A percentile compares a stretch with the other conserved stretches of the same genome.
Evolutionary conservation across 1,284 basidiomycete genomes (phyloP).

Genomic region (Ceratobasidium sp.): DNA sequence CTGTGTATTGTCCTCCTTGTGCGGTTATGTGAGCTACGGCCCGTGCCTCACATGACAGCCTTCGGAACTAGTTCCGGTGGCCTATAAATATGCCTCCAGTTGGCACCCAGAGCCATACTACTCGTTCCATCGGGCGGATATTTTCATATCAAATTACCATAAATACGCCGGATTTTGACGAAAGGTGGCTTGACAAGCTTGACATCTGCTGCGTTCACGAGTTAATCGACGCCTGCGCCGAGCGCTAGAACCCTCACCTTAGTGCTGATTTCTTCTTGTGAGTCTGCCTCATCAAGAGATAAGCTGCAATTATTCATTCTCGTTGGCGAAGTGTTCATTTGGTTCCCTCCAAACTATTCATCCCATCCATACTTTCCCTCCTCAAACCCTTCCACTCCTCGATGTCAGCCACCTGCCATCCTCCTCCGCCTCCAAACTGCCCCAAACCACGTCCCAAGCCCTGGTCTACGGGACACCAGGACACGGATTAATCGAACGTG

Average conservation of each 20-base stretch:
- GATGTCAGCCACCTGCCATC: too few species aligned
- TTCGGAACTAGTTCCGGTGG: too few species aligned
- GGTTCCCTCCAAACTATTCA: conserved; percentile 42
- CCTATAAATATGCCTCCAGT: too few species aligned
- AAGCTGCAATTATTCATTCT: neutral
- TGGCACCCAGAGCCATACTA: too few species aligned
- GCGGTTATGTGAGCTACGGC: too few species aligned
- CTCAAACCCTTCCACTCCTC: conserved; percentile 56
- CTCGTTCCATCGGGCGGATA: too few species aligned
- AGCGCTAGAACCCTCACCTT: conserved; percentile 61
- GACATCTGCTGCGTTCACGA: conserved; percentile 56
- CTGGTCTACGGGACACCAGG: too few species aligned
- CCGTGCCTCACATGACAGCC: too few species aligned
- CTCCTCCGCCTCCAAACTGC: too few species aligned
- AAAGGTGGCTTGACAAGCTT: conserved; percentile 49
- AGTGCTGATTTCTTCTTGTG: conserved; percentile 45
- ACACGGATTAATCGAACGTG: conserved; percentile 42
- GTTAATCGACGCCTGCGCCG: conserved; percentile 50
- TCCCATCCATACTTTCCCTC: conserved; percentile 40
- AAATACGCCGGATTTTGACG: conserved; percentile 19
- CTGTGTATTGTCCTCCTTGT: too few species aligned
- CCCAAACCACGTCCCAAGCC: too few species aligned
- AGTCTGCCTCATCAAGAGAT: neutral
- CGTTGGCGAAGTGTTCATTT: conserved; percentile 48
- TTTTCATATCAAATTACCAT: too few species aligned